A percentile compares a stretch with the other conserved stretches of the same genome.
These are phyloP conservation scores for Colletotrichum godetiae DNA, from an alignment of 2,329 filamentous ascomycete species.

Conservation along the genomic window DNA sequence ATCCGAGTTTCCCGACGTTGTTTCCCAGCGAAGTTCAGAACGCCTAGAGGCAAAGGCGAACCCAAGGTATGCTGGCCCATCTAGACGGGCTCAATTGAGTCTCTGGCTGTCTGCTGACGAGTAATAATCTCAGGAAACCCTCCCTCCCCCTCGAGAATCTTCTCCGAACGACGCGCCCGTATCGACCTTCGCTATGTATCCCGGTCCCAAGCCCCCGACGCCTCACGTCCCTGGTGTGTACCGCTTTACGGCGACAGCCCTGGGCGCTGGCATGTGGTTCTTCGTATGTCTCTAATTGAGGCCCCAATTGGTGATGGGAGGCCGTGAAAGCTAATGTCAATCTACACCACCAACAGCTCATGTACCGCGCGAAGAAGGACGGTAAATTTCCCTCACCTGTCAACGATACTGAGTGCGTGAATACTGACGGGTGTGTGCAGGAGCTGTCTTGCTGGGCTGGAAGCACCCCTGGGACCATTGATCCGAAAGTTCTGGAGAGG, in stretches of 20 bases:
- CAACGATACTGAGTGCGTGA: not conserved
- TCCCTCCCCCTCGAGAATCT: not conserved
- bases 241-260: slow-evolving; percentile 84
- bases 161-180: slow-evolving; percentile 7
- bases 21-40: not conserved
- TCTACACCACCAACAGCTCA: slow-evolving; percentile 68
- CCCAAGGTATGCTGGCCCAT: not conserved
- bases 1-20: not conserved
- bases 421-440: slow-evolving; percentile 47
- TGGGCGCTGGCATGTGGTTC: slow-evolving; percentile 99
- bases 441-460: slow-evolving; percentile 85
- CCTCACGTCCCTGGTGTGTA: slow-evolving; percentile 73
- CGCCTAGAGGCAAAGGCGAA: not conserved
- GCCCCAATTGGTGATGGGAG: not conserved
- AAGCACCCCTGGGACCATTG: slow-evolving; percentile 98
- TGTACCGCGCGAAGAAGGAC: slow-evolving; percentile 97
- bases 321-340: slow-evolving; percentile 27
- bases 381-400: slow-evolving; percentile 59
- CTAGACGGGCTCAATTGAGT: not conserved
- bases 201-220: slow-evolving; percentile 51
- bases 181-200: slow-evolving; percentile 15
- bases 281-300: slow-evolving; percentile 74
- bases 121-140: not conserved
- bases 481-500: slow-evolving; percentile 41
- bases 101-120: not conserved